Evolutionary conservation across 2,329 filamentous ascomycete species (phyloP).

Genomic region (Penicillium sp.): DNA sequence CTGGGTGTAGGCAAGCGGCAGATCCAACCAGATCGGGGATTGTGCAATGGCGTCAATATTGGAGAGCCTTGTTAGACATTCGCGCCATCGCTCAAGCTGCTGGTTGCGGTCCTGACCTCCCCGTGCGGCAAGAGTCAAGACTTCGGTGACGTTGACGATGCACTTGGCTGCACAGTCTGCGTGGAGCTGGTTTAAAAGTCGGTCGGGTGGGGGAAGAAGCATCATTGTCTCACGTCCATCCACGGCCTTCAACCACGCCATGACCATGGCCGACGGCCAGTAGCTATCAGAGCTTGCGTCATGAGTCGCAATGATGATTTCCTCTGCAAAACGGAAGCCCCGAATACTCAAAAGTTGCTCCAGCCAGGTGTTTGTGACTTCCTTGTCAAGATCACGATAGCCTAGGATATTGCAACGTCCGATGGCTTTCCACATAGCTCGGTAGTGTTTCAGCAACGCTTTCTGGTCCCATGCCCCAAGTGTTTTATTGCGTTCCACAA

Average conservation of each 20-base stretch:
- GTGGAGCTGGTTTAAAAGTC: constrained; percentile 23
- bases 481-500: constrained; percentile 14
- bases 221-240: constrained; percentile 2
- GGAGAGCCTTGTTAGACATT: constrained; percentile 22
- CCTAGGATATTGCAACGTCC: constrained; percentile 32
- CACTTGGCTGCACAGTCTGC: constrained; percentile 23
- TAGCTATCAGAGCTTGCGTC: constrained; percentile 5
- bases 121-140: constrained; percentile 20
- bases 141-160: constrained; percentile 33
- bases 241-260: constrained; percentile 22
- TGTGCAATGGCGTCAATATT: constrained; percentile 20
- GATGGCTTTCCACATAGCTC: constrained; percentile 37
- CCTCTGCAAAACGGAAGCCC: constrained; percentile 23
- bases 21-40: constrained; percentile 26
- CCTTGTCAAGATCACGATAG: constrained; percentile 30
- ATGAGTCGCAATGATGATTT: constrained; percentile 31
- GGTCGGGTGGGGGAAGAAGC: constrained; percentile 12
- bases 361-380: constrained; percentile 31
- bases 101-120: constrained; percentile 13
- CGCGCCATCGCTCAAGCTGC: constrained; percentile 31
- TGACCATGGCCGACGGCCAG: constrained; percentile 28
- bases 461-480: constrained; percentile 13
- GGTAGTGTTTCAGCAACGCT: constrained; percentile 22
- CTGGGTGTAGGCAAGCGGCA: constrained; percentile 12
- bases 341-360: constrained; percentile 21